Percentiles rank a stretch among this genome's conserved stretches.
These are phyloP conservation scores for Fusarium hainanense DNA, from an alignment of 2,329 filamentous ascomycete species.

Conservation along the genomic window DNA sequence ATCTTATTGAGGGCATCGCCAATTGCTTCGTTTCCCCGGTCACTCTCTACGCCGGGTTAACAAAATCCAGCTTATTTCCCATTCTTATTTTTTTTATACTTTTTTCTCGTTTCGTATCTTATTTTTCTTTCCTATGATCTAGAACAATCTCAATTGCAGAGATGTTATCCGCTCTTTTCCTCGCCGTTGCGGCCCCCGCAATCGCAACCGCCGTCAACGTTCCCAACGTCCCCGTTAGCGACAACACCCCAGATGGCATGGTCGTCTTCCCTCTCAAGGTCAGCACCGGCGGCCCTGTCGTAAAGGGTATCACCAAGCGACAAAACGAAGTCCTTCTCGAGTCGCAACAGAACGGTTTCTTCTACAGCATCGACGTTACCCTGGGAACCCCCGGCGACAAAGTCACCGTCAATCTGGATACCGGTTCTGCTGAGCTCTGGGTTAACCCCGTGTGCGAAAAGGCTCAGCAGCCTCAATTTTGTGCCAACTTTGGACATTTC, in stretches of 20 bases:
- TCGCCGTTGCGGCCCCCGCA: slow-evolving; percentile 47
- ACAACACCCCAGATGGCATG: slow-evolving; percentile 39
- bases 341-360: slow-evolving; percentile 48
- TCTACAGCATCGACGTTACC: slow-evolving; percentile 54
- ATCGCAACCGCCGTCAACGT: slow-evolving; percentile 37
- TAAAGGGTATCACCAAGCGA: slow-evolving; percentile 46
- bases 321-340: slow-evolving; percentile 45
- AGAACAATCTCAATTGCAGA: slow-evolving; percentile 7
- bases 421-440: slow-evolving; percentile 57
- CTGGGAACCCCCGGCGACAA: slow-evolving; percentile 54
- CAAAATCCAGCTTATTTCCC: slow-evolving; percentile 15
- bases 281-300: slow-evolving; percentile 43
- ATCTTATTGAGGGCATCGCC: slow-evolving; percentile 2
- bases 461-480: slow-evolving; percentile 45
- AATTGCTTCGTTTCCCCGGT: slow-evolving; percentile 31
- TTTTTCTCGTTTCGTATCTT: neutral
- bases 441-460: slow-evolving; percentile 55
- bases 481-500: slow-evolving; percentile 47
- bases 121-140: neutral
- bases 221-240: slow-evolving; percentile 11
- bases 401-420: slow-evolving; percentile 56
- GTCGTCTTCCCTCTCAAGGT: slow-evolving; percentile 48
- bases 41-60: slow-evolving; percentile 45
- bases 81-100: neutral
- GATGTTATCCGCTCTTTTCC: slow-evolving; percentile 49